Evolutionary conservation across 1,284 basidiomycete genomes (phyloP), one percentile per base, ranked within the genome.

Genomic region (Chondrostereum purpureum): DNA sequence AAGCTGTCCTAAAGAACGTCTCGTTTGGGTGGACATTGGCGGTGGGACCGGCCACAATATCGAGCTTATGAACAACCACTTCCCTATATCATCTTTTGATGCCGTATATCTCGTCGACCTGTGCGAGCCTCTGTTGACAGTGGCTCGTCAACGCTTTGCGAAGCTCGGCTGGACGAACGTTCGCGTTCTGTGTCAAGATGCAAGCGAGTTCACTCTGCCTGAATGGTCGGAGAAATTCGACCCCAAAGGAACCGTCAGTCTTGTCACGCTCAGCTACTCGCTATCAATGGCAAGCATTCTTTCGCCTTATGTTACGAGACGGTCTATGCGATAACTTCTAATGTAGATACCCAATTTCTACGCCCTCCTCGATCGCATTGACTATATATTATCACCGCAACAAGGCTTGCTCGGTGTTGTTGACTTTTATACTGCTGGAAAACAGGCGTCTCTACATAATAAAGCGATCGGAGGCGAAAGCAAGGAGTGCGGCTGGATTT

Each of bases 21-120:
- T 86, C 8, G 73, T 91, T 22, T 91, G 88, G 88, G 73, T 90
- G 22, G 88, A 90, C 60, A 80, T 91, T 46, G 88, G 88, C 6
- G 88, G 88, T 20, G 88, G 88, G 24, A 90, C 88, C 8, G 84
- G 81, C n/a, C n/a, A n/a, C n/a, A 91, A 90, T 62, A 83, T 91
- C 53, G 88, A 91, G 64, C 70, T 82, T 52, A 90, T 89, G 88
- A 72, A 87, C 63, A 74, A 78, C 55, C 78, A 78, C 60, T 73
- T 88, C 47, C 77, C 83, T 5, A 68, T 86, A 45, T 63, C 68
- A 1, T 69, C 70, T 6, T 87, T 87, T 52, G 81, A 87, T 53
- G 74, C 80, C 20, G 69, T 91, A 45, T 91, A 90, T 62, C 70
- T 91, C 41, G 69, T 88, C 55, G 85, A 88, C 55, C 74, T 89